Evolutionary conservation across 176 grass and related monocot genomes (phyloP).

Genomic region (Ananas comosus): DNA sequence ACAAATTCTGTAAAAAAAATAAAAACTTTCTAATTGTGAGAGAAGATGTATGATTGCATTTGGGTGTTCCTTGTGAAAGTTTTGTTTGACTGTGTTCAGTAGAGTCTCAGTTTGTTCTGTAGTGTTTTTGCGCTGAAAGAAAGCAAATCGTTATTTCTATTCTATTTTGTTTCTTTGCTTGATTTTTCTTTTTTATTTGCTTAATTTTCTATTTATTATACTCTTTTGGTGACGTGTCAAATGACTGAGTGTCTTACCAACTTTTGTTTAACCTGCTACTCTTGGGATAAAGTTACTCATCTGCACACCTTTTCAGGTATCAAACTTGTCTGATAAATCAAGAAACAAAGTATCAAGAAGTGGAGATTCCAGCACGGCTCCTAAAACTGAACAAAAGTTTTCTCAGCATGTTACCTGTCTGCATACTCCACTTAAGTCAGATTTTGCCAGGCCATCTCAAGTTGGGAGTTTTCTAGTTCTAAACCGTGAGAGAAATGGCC

Average conservation of each 20-base stretch:
- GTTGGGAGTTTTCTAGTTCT: conserved; percentile 56
- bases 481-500: conserved; percentile 50
- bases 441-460: conserved; percentile 40
- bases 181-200: too few species aligned
- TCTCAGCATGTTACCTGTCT: conserved; percentile 30
- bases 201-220: neutral
- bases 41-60: too few species aligned
- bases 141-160: too few species aligned
- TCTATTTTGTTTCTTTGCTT: too few species aligned
- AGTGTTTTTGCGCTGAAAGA: too few species aligned
- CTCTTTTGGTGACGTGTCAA: conserved; percentile 2
- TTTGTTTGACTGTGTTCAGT: too few species aligned
- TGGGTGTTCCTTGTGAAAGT: too few species aligned
- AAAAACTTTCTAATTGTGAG: too few species aligned
- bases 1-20: too few species aligned
- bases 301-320: conserved; percentile 24
- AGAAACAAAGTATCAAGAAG: conserved; percentile 47
- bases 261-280: conserved; percentile 1
- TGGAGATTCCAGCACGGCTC: conserved; percentile 37
- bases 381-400: conserved; percentile 36
- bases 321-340: conserved; percentile 38
- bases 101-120: too few species aligned
- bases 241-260: neutral
- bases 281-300: conserved; percentile 20
- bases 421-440: conserved; percentile 42